A percentile compares a stretch with the other conserved stretches of the same genome.
These are phyloP conservation scores for Eucalyptus pumila DNA, from an alignment of 345 rosid genomes.

Conservation along the genomic window DNA sequence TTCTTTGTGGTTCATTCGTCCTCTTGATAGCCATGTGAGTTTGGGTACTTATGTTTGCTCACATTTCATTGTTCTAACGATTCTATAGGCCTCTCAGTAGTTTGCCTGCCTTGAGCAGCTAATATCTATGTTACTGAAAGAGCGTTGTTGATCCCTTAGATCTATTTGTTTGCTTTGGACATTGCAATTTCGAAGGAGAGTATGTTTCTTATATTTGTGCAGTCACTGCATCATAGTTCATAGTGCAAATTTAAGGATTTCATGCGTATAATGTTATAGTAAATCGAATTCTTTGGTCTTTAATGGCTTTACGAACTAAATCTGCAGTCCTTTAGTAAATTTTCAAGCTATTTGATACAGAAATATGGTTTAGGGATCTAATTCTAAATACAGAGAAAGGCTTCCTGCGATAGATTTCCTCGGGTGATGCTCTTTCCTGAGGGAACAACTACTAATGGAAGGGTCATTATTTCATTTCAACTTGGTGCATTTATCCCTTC, in stretches of 20 bases:
- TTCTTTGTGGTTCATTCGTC: background rate
- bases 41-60: background rate
- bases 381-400: conserved; percentile 93
- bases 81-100: background rate
- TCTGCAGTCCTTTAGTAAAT: conserved; percentile 35
- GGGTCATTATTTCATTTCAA: conserved; percentile 73
- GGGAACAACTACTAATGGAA: conserved; percentile 97
- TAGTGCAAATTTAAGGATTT: background rate
- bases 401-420: conserved; percentile 69
- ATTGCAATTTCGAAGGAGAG: background rate
- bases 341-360: conserved; percentile 91
- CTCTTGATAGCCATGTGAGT: background rate
- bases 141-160: background rate
- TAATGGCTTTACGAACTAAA: background rate
- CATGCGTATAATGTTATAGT: background rate
- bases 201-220: background rate
- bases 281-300: background rate
- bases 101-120: background rate
- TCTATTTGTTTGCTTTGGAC: background rate
- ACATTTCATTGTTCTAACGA: background rate
- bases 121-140: background rate
- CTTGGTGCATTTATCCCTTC: conserved; percentile 95
- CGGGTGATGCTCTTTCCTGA: conserved; percentile 88
- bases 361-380: conserved; percentile 76
- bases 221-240: background rate